Evolutionary conservation across 2,329 filamentous ascomycete species (phyloP), one percentile per base, ranked within the genome.

Genomic region (Westerdykella aurantiaca): DNA sequence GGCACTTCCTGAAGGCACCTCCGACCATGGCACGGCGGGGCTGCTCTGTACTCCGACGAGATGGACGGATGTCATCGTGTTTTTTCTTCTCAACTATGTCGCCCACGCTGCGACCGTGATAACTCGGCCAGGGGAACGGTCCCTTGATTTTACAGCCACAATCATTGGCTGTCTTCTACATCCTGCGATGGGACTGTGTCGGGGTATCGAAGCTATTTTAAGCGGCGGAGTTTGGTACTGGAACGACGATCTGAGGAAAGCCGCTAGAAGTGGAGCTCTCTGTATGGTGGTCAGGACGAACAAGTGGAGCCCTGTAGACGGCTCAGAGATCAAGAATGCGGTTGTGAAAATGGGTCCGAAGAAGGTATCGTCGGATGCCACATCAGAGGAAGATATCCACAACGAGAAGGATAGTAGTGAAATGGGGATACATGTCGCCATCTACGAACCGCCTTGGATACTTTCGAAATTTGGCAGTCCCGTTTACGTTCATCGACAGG

Each of bases 31-130:
- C 3, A 49, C 48, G 2, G 53, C 55, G 16, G 50, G 46, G 1
- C 44, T 58, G 1, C 44, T 62, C 9, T 65, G 60, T 43, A 57
- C 46, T 2, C 56, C 61, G 2, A 47, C 57, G 0, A 48, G 50
- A 43, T 58, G 56, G 47, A 44, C 45, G 1, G 63, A 66, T 25
- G 23, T 67, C 6, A 40, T 49, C 2, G 40, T 43, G 6, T 70
- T 69, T 46, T 68, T 57, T 39, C 38, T 66, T 4, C 48, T 57
- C 13, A 70, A 70, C 44, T 70, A 66, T 38, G 38, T 66, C 2
- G 56, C 67, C 0, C 67, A 69, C 35, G 63, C 60, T 4, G 57
- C 60, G 3, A 70, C 67, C 2, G 50, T 68, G 7, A 50, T 63
- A 11, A 50, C 55, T 1, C 38, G 46, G 2, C 66, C 67, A 11